A percentile compares a stretch with the other conserved stretches of the same genome.
phyloP scores from a whole-genome alignment of 176 grass and related monocot genomes.

The Triticum monococcum region DNA sequence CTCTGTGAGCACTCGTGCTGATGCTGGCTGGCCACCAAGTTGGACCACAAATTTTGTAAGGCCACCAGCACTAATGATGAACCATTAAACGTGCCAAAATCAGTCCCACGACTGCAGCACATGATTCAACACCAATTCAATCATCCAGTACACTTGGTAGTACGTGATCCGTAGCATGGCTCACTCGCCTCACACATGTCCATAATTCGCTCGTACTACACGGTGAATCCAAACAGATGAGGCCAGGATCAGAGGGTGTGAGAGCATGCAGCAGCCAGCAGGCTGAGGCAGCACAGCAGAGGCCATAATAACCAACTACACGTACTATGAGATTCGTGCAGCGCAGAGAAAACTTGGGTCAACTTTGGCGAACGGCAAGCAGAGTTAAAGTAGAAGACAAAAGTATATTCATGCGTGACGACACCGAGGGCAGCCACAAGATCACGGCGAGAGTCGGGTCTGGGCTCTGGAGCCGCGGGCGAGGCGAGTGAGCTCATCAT shows the following conservation, averaged over 20 bases:
- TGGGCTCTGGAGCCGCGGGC: background rate
- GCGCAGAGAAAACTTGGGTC: background rate
- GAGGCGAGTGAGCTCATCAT: slow-evolving; percentile 26
- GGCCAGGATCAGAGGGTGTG: slow-evolving; percentile 22
- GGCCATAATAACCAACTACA: no score
- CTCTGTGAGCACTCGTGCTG: background rate
- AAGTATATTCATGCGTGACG: slow-evolving; percentile 36
- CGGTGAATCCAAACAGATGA: slow-evolving; percentile 22
- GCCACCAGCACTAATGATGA: background rate
- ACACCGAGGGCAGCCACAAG: background rate
- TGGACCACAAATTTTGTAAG: slow-evolving; percentile 27
- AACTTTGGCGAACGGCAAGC: slow-evolving; percentile 7
- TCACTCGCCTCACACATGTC: background rate
- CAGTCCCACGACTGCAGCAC: background rate
- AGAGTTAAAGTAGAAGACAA: slow-evolving; percentile 19
- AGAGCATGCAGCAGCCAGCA: background rate
- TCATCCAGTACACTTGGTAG: background rate
- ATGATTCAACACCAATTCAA: slow-evolving; percentile 14
- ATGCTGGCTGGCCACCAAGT: background rate
- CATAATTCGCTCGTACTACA: background rate
- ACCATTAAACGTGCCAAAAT: slow-evolving; percentile 3
- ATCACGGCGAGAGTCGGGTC: background rate
- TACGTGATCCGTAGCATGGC: background rate
- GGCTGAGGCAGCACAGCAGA: no score
- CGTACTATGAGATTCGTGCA: background rate